Evolutionary conservation across 345 rosid genomes (phyloP).

Genomic region (Eucalyptus victrix): DNA sequence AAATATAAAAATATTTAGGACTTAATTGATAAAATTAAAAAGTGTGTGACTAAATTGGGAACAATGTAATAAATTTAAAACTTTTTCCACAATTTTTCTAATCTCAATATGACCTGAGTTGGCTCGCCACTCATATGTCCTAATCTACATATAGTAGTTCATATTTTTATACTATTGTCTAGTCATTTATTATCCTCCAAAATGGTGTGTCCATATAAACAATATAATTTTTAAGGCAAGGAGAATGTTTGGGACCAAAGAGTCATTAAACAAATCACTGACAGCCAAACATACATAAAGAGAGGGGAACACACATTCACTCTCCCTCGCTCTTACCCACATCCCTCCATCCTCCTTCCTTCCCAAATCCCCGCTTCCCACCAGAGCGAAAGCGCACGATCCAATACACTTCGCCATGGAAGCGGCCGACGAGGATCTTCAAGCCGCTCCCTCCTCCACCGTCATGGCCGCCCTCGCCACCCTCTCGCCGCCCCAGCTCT

Average conservation of each 20-base stretch:
- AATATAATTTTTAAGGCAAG: background rate
- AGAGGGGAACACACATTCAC: background rate
- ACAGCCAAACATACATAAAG: background rate
- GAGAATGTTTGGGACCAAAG: background rate
- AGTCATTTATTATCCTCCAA: background rate
- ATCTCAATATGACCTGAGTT: background rate
- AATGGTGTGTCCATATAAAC: background rate
- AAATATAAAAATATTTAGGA: no score
- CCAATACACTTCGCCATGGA: slow-evolving; percentile 31
- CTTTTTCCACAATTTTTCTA: fast-evolving
- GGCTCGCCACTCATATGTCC: background rate
- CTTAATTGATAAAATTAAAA: no score
- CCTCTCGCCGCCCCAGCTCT: slow-evolving; percentile 31
- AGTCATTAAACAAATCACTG: background rate
- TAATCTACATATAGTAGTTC: background rate
- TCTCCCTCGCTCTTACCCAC: background rate
- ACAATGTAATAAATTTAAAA: no score
- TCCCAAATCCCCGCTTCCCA: background rate
- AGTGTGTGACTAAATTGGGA: fast-evolving
- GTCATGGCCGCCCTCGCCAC: slow-evolving; percentile 60
- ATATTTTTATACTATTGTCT: background rate
- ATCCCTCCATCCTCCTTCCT: background rate
- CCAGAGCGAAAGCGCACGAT: slow-evolving; percentile 7
- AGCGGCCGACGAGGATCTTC: background rate
- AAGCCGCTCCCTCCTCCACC: background rate